phyloP scores from a whole-genome alignment of 2,329 filamentous ascomycete genomes.

The Scedosporium boydii region DNA sequence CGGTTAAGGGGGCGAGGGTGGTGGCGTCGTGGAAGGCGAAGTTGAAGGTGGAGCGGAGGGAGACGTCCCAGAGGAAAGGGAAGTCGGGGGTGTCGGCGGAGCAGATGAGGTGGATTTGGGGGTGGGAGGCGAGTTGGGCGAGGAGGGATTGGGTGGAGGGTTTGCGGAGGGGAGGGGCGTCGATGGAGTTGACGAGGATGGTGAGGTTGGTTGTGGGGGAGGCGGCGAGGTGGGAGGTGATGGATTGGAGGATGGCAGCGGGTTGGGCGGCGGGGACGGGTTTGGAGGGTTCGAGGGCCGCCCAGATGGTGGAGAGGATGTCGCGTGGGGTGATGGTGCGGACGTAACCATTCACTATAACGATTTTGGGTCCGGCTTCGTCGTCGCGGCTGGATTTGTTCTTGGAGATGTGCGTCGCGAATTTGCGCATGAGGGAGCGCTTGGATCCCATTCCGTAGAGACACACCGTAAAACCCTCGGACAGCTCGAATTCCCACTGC shows the following conservation, averaged over 20 bases:
- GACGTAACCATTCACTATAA: slow-evolving; percentile 81
- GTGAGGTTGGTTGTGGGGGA: slow-evolving; percentile 42
- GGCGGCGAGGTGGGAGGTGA: slow-evolving; percentile 50
- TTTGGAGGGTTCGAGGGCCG: slow-evolving; percentile 44
- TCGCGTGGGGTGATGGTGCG: slow-evolving; percentile 58
- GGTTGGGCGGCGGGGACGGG: slow-evolving; percentile 53
- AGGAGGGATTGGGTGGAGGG: slow-evolving; percentile 61
- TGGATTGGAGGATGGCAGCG: slow-evolving; percentile 54
- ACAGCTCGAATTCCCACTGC: slow-evolving; percentile 88
- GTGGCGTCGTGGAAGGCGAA: slow-evolving; percentile 92
- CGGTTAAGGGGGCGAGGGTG: slow-evolving; percentile 65
- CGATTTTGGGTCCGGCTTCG: slow-evolving; percentile 38
- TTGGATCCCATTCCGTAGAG: slow-evolving; percentile 93
- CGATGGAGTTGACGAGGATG: slow-evolving; percentile 77
- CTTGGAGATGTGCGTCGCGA: slow-evolving; percentile 58
- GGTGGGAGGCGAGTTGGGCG: slow-evolving; percentile 65
- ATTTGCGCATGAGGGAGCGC: slow-evolving; percentile 60
- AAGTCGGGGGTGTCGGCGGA: slow-evolving; percentile 87
- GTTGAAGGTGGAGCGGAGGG: slow-evolving; percentile 70
- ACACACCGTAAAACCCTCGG: slow-evolving; percentile 79
- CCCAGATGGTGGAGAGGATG: slow-evolving; percentile 58
- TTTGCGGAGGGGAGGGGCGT: slow-evolving; percentile 67
- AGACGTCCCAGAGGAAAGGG: slow-evolving; percentile 79
- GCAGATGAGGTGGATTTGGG: slow-evolving; percentile 61
- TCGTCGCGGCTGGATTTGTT: slow-evolving; percentile 17